phyloP scores from a whole-genome alignment of 768 basidiomycete genomes.

The Podaxis carcinomalis region DNA sequence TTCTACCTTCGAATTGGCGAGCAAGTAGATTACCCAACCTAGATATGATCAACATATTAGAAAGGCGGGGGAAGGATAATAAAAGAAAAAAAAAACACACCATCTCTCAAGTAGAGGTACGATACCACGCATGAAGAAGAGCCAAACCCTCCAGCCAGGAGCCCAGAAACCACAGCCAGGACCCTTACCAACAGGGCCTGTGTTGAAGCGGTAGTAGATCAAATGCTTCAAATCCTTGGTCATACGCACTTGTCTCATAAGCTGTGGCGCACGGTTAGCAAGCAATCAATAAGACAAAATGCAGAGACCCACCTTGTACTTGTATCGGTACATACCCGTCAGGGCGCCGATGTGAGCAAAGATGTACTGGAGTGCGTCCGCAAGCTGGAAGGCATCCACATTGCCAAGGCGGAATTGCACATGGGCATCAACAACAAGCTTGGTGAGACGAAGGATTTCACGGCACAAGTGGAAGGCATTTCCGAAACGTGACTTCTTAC shows the following conservation, averaged over 20 bases:
- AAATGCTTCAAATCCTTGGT: conserved; percentile 98
- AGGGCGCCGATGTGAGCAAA: conserved; percentile 96
- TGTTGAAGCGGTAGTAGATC: conserved; percentile 99
- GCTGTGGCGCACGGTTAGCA: conserved; percentile 32
- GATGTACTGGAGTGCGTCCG: conserved; percentile 97
- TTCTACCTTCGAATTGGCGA: conserved; percentile 97
- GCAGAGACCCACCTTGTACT: conserved; percentile 76
- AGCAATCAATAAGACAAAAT: not conserved
- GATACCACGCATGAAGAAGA: conserved; percentile 99
- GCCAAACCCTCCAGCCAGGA: conserved; percentile 98
- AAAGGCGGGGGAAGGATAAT: not conserved
- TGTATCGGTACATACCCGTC: conserved; percentile 99
- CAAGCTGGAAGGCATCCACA: conserved; percentile 98
- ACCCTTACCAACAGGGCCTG: conserved; percentile 98
- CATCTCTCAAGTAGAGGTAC: conserved; percentile 96
- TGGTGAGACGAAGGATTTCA: conserved; percentile 95
- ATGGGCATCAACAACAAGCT: conserved; percentile 97
- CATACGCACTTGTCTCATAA: conserved; percentile 99
- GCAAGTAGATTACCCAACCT: conserved; percentile 95
- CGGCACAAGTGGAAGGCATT: conserved; percentile 98
- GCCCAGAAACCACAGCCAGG: conserved; percentile 99
- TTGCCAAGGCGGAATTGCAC: conserved; percentile 98
- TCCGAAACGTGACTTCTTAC: conserved; percentile 99
- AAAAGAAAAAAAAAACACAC: conserved; percentile 32
- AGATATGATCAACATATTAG: not conserved